Conservation (phyloP, 371 early-diverging fungal genomes). For the Rhizopus delemar region DNA sequence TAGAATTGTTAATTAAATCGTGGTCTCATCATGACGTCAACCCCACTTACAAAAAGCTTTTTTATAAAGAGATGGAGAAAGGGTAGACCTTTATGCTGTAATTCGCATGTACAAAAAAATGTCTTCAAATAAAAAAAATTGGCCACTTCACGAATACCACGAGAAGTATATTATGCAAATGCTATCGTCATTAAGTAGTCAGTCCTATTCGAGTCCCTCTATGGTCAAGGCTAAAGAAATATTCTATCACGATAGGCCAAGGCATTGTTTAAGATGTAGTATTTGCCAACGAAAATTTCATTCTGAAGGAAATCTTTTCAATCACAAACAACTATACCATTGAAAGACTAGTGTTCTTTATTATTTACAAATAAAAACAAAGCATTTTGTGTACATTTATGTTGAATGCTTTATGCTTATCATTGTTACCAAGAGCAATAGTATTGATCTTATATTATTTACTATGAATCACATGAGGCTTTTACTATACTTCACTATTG, state of each 20-base stretch:
- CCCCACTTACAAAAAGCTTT: background rate
- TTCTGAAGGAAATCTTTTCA: constrained; percentile 1
- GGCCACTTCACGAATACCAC: background rate
- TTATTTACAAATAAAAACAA: too few species aligned
- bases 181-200: background rate
- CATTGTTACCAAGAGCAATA: too few species aligned
- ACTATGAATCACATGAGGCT: too few species aligned
- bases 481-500: too few species aligned
- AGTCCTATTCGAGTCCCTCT: background rate
- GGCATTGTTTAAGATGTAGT: background rate
- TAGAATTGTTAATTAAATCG: background rate
- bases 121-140: background rate
- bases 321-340: constrained; percentile 3
- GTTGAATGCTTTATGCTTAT: too few species aligned
- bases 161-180: background rate
- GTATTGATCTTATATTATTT: too few species aligned
- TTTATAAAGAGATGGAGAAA: background rate
- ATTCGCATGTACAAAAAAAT: background rate
- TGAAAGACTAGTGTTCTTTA: background rate
- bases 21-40: constrained; percentile 3
- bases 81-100: background rate
- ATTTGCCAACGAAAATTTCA: background rate
- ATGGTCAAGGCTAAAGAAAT: too few species aligned
- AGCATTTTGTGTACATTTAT: too few species aligned
- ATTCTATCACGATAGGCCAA: background rate